These are phyloP conservation scores for Plasmodium fragile DNA, from an alignment of 169 alveolate species.

Conservation along the genomic window DNA sequence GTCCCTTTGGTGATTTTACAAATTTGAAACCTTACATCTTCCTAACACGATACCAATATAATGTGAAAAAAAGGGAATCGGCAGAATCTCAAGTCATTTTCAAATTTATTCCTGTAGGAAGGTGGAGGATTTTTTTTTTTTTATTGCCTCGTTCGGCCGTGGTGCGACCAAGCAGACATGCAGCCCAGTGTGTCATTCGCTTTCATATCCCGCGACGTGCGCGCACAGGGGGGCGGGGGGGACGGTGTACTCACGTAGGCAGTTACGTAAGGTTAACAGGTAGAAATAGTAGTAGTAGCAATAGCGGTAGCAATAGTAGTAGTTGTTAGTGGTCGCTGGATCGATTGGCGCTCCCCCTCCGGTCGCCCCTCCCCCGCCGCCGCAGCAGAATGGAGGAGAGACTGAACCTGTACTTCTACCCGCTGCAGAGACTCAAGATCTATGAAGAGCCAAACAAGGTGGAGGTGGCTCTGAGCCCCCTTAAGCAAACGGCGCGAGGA, in stretches of 20 bases:
- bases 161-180: not conserved
- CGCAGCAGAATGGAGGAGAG: slow-evolving; percentile 43
- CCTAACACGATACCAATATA: not conserved
- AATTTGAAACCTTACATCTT: not conserved
- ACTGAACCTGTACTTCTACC: slow-evolving; percentile 47
- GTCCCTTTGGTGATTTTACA: not conserved
- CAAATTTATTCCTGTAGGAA: not conserved
- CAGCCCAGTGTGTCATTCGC: not conserved
- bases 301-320: no score
- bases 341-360: not conserved
- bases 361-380: not conserved
- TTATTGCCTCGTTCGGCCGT: not conserved
- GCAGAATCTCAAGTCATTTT: not conserved
- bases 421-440: slow-evolving; percentile 25
- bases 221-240: not conserved
- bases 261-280: not conserved
- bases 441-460: slow-evolving; percentile 40
- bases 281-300: not conserved
- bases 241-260: not conserved
- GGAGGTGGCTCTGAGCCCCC: slow-evolving; percentile 17
- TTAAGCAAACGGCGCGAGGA: not conserved
- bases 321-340: not conserved
- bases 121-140: not conserved
- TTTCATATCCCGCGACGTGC: not conserved
- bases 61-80: not conserved